phyloP scores from a whole-genome alignment of 2,329 filamentous ascomycete genomes.

The Diaporthe sp. region DNA sequence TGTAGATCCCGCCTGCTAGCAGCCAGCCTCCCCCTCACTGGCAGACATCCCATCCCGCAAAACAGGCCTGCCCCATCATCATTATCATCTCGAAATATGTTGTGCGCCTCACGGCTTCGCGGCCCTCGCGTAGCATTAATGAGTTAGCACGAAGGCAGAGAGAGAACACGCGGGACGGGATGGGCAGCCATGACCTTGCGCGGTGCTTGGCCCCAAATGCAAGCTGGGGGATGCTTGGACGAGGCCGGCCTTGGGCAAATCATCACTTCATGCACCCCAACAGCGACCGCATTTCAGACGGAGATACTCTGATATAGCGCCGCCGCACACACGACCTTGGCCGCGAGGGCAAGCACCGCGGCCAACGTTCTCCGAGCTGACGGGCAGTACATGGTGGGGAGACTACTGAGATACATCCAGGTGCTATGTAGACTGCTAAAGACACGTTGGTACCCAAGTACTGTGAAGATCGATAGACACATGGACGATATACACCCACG shows the following conservation, averaged over 20 bases:
- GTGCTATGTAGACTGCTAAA: not conserved
- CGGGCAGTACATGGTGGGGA: not conserved
- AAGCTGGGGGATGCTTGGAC: slow-evolving; percentile 26
- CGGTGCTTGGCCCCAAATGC: slow-evolving; percentile 24
- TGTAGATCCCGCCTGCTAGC: slow-evolving; percentile 20
- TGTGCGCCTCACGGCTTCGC: not conserved
- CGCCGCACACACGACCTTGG: slow-evolving; percentile 17
- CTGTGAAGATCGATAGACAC: not conserved
- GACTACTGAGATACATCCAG: not conserved
- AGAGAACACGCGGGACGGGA: slow-evolving; percentile 21
- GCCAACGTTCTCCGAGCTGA: slow-evolving; percentile 3
- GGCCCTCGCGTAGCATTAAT: not conserved
- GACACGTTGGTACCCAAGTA: not conserved
- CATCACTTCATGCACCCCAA: slow-evolving; percentile 35
- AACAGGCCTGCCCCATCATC: not conserved
- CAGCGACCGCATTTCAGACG: slow-evolving; percentile 20
- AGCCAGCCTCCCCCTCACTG: slow-evolving; percentile 6
- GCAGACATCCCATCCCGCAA: not conserved
- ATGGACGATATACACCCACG: not conserved
- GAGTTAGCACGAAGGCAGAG: slow-evolving; percentile 2
- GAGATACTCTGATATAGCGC: slow-evolving; percentile 26
- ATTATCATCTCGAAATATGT: not conserved
- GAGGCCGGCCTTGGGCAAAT: slow-evolving; percentile 31
- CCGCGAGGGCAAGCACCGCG: not conserved
- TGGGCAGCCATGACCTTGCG: slow-evolving; percentile 14